Evolutionary conservation across 441 rosid genomes (phyloP), one percentile per base, ranked within the genome.

Genomic region (Eruca vesicaria): DNA sequence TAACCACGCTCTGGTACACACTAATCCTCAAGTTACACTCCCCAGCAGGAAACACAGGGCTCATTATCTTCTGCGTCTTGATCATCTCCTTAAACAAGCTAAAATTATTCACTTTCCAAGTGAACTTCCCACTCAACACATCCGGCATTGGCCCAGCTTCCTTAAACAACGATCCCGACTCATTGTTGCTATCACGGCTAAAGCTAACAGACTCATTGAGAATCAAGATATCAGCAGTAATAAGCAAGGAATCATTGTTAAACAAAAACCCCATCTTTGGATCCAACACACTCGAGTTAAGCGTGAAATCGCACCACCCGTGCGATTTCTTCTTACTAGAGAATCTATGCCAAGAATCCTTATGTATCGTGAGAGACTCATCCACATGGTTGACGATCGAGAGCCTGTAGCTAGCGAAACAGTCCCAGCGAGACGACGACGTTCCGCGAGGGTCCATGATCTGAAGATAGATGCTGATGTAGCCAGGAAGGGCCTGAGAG

Each of bases 291-390:
- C 94, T 87, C 7, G 97, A 86, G 28, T 88, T 87, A 63, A 94
- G 94, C 5, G 98, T 88, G 82, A 96, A 96, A 86, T 96, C 98
- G 73, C 98, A 94, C 99, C 98, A 96, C 3, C 99, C 99, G 75
- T 96, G 98, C 9, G 98, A 94, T 80, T 93, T 92, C 86, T 96
- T 93, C 92, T 94, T 96, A 68, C 84, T 83, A 1, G 98, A 96
- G 82, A 96, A 93, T 0, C 98, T 81, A 73, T 96, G 98, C 99
- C 98, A 96, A 9, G 98, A 94, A 84, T 94, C 98, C 45, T 94
- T 94, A 62, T 94, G 98, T 63, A 96, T 92, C 15, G 96, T 85
- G 77, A 92, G 91, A 53, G 98, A 90, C 68, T 94, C 98, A 26
- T 96, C 99, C 7, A 83, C 68, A 31, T 79, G 80, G 79, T 93